Percentiles rank a stretch among this genome's conserved stretches.
Evolutionary conservation across 2,329 filamentous ascomycete species (phyloP).

Genomic region (Atkinsonella texensis): DNA sequence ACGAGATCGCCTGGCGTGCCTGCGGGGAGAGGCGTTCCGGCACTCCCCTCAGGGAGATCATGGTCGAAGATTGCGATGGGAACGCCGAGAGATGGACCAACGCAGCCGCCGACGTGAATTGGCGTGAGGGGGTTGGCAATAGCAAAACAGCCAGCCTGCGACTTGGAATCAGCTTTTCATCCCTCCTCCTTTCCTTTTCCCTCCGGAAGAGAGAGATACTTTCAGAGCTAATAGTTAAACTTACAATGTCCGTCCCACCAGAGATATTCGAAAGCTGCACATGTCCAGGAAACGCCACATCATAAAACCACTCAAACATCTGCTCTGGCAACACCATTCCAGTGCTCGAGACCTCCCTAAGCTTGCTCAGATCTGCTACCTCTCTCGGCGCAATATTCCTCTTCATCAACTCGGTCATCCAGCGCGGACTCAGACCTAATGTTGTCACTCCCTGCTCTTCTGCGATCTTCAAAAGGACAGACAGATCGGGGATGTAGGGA

Average conservation of each 20-base stretch:
- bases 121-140: constrained; percentile 57
- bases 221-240: constrained; percentile 10
- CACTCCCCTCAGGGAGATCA: constrained; percentile 34
- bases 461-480: constrained; percentile 49
- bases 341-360: constrained; percentile 56
- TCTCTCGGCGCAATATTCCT: constrained; percentile 48
- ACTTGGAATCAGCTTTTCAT: not conserved
- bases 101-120: constrained; percentile 44
- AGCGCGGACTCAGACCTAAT: constrained; percentile 65
- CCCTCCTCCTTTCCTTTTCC: too few species aligned
- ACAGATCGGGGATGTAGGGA: constrained; percentile 60
- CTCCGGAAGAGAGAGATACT: too few species aligned
- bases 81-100: constrained; percentile 37
- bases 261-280: constrained; percentile 63
- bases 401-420: constrained; percentile 61
- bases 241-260: constrained; percentile 65
- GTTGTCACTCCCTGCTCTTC: constrained; percentile 55
- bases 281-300: constrained; percentile 53
- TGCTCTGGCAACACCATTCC: constrained; percentile 73
- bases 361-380: constrained; percentile 46
- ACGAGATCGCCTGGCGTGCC: constrained; percentile 68
- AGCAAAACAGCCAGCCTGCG: constrained; percentile 47
- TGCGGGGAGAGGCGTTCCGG: constrained; percentile 31
- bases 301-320: constrained; percentile 69
- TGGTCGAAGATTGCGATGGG: constrained; percentile 51